These are phyloP conservation scores for Ligustrum vulgare DNA, from an alignment of 257 asterid genomes.

Conservation along the genomic window DNA sequence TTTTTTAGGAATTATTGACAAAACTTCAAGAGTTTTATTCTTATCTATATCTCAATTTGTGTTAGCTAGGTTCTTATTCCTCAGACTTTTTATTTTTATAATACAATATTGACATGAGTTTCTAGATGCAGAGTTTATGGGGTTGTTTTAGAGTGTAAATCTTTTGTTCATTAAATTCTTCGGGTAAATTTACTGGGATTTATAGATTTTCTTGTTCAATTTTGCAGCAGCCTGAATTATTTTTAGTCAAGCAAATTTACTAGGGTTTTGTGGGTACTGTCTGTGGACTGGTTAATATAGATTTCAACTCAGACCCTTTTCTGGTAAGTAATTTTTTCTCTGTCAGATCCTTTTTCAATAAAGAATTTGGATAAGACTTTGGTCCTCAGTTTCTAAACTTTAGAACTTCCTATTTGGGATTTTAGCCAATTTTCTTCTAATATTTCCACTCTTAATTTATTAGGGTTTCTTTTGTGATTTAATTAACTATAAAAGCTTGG, in stretches of 20 bases:
- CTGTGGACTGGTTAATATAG: constrained; percentile 13
- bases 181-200: constrained; percentile 30
- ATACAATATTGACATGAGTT: background rate
- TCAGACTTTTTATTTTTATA: constrained; percentile 5
- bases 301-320: constrained; percentile 1
- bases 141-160: background rate
- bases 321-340: background rate
- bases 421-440: background rate
- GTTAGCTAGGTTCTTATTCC: constrained; percentile 18
- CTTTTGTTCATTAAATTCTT: constrained; percentile 20
- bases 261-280: constrained; percentile 37
- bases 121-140: background rate
- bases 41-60: background rate
- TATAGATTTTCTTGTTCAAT: constrained; percentile 18
- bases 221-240: constrained; percentile 13
- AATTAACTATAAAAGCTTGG: background rate
- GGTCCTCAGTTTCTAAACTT: background rate
- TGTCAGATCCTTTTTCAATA: background rate
- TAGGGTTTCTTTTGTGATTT: constrained; percentile 7
- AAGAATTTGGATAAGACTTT: background rate
- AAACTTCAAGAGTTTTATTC: background rate
- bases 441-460: background rate
- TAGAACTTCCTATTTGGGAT: background rate
- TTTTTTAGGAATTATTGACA: constrained; percentile 4
- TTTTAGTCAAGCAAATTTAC: constrained; percentile 13